Base-by-base conservation (phyloP, 2,329 filamentous ascomycete genomes). In the Aureobasidium mangrovei region DNA sequence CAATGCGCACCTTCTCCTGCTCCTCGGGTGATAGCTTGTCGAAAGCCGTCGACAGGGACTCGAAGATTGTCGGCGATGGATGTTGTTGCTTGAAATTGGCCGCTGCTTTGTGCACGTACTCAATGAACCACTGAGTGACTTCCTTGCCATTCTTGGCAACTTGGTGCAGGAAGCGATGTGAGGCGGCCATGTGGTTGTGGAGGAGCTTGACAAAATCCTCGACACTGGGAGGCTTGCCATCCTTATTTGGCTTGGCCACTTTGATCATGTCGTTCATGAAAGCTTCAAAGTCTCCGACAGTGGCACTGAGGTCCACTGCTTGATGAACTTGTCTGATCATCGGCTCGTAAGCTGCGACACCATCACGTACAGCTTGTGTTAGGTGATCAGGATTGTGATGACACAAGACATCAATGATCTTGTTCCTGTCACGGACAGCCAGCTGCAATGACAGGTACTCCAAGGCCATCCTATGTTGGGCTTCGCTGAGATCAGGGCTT, bases 231-330 rank as follows among this genome's bases (percentile, higher is more conserved):
- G 70, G 57, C 35, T 65, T 61, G 8, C 59, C 55, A 6, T 62
- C 62, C 27, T 53, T 60, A 7, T 58, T 58, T 1, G 64, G 60
- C 41, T 75, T 73, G 7, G 71, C 69, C 3, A 63, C 75, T 58
- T 81, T 80, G 65, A 93, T 80, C 55, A 91, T 78, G 59, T 90
- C 86, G 4, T 79, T 78, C 26, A 91, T 65, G 62, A 93, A 90
- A 7, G 71, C 73, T 64, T 91, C 82, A 1, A 80, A 72, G 35
- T 87, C 82, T 36, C 77, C 76, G 5, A 91, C 68, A 24, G 87
- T 85, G 38, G 82, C 82, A 33, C 80, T 81, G 4, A 91, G 74
- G 62, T 91, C 84, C 27, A 90, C 78, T 2, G 79, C 78, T 53
- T 86, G 79, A 65, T 91, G 88, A 5, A 91, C 73, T 3, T 76